These are phyloP conservation scores for Yamadazyma friedrichii DNA, from an alignment of 1,139 yeast species.

Conservation along the genomic window DNA sequence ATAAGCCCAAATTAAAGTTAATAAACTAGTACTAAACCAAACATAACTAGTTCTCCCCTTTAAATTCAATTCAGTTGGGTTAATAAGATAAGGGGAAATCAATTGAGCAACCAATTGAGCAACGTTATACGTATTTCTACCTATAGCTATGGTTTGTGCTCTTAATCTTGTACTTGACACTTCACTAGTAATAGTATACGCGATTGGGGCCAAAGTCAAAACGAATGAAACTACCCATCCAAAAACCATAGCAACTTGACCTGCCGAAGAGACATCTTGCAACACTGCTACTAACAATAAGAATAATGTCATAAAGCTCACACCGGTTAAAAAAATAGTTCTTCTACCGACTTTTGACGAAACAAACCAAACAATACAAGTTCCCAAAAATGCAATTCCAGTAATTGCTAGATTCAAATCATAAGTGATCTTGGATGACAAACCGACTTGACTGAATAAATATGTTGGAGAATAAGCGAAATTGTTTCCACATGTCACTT, in stretches of 20 bases:
- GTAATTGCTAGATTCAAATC: constrained; percentile 26
- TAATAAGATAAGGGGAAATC: constrained; percentile 56
- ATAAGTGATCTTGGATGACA: constrained; percentile 23
- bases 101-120: constrained; percentile 42
- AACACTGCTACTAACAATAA: constrained; percentile 16
- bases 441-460: constrained; percentile 34
- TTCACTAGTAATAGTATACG: constrained; percentile 56
- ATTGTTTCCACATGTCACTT: constrained; percentile 11
- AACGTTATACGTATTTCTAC: constrained; percentile 47
- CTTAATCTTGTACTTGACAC: constrained; percentile 53
- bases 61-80: constrained; percentile 55
- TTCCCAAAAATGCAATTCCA: constrained; percentile 21
- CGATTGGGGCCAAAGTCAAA: constrained; percentile 56
- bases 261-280: constrained; percentile 19
- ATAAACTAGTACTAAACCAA: constrained; percentile 49
- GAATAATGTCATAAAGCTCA: constrained; percentile 24
- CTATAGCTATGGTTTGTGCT: constrained; percentile 53
- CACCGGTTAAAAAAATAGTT: constrained; percentile 19
- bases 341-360: constrained; percentile 19
- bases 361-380: constrained; percentile 20
- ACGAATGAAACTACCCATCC: constrained; percentile 47
- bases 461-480: constrained; percentile 27
- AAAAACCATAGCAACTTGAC: constrained; percentile 20
- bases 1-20: constrained; percentile 41
- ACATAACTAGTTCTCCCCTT: constrained; percentile 57